Evolutionary conservation across 495 filamentous ascomycete genomes (phyloP).

Genomic region (Aspergillus sclerotiicarbonarius): DNA sequence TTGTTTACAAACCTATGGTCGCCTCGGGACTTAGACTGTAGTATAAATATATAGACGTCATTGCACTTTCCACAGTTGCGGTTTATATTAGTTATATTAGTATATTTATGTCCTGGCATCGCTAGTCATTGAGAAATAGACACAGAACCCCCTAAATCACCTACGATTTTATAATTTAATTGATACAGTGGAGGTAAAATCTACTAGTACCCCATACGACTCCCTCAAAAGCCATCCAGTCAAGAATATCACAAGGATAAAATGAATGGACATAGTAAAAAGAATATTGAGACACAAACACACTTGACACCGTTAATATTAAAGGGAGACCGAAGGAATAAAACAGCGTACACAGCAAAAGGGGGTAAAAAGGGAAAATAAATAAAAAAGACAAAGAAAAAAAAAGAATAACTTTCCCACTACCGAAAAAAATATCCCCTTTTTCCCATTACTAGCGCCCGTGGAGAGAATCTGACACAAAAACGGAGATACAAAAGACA

Average conservation of each 20-base stretch:
- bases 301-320: conserved; percentile 1
- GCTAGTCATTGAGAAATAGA: background rate
- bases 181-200: no score
- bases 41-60: no score
- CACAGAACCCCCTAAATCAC: background rate
- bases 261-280: background rate
- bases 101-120: background rate
- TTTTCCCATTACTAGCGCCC: conserved; percentile 51
- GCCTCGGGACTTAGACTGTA: no score
- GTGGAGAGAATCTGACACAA: conserved; percentile 27
- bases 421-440: conserved; percentile 37
- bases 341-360: conserved; percentile 1
- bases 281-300: conserved; percentile 4
- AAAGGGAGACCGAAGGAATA: background rate
- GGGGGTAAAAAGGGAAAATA: conserved; percentile 6
- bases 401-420: conserved; percentile 33
- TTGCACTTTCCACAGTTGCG: no score
- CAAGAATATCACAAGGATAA: background rate
- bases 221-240: no score
- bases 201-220: no score
- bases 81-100: no score
- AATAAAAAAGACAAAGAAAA: conserved; percentile 11
- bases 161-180: no score
- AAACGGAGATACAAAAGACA: conserved; percentile 25
- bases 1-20: no score